These are phyloP conservation scores for Aeminium ludgeri DNA, from an alignment of 495 filamentous ascomycete species.

Conservation along the genomic window DNA sequence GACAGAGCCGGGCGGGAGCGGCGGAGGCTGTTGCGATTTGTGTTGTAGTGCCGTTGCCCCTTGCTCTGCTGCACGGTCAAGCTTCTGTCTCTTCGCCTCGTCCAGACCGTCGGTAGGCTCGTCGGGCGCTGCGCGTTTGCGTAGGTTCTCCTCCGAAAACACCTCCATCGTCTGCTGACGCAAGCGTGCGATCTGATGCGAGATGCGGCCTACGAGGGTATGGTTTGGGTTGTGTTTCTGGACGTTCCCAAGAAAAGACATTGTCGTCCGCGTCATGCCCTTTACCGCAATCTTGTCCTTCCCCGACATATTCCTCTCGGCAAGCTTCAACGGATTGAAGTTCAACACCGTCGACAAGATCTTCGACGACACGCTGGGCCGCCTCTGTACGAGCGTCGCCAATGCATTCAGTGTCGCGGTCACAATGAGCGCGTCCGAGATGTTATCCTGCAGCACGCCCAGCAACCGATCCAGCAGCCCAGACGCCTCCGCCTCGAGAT, in stretches of 20 bases:
- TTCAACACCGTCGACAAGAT: constrained; percentile 71
- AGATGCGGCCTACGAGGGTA: constrained; percentile 51
- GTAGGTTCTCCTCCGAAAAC: constrained; percentile 49
- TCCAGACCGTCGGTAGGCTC: constrained; percentile 56
- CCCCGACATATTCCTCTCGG: constrained; percentile 57
- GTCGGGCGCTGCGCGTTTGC: constrained; percentile 54
- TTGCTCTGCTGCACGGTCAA: constrained; percentile 32
- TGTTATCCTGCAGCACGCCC: constrained; percentile 70
- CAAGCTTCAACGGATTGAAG: constrained; percentile 76
- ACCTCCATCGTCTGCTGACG: constrained; percentile 55
- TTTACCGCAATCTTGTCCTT: constrained; percentile 65
- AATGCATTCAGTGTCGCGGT: constrained; percentile 85
- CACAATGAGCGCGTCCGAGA: constrained; percentile 75
- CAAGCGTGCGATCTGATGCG: constrained; percentile 65
- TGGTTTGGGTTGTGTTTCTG: constrained; percentile 57
- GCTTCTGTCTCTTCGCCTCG: constrained; percentile 49
- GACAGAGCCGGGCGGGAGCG: constrained; percentile 53
- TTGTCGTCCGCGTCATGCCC: constrained; percentile 85
- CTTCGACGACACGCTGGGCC: constrained; percentile 64
- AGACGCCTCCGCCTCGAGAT: constrained; percentile 77
- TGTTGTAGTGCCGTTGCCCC: constrained; percentile 25
- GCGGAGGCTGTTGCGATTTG: constrained; percentile 36
- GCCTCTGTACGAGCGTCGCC: constrained; percentile 58
- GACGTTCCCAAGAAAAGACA: constrained; percentile 64
- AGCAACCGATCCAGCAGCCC: constrained; percentile 81